These are phyloP conservation scores for Symbiotaphrina buchneri DNA, from an alignment of 495 filamentous ascomycete species.

Conservation along the genomic window DNA sequence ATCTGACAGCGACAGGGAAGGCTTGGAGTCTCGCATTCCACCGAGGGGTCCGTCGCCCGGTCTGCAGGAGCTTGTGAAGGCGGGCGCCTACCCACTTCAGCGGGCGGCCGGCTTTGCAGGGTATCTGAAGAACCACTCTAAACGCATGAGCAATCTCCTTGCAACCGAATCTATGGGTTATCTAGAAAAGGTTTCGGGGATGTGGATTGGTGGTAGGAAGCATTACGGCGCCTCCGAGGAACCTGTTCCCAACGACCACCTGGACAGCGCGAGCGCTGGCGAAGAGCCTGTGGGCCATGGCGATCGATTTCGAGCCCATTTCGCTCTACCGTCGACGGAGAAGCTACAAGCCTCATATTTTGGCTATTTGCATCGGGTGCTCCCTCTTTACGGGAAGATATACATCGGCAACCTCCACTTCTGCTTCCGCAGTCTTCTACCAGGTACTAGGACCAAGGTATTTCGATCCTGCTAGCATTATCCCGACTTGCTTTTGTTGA, in stretches of 20 bases:
- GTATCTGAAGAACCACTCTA: slow-evolving; percentile 53
- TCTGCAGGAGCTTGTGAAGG: slow-evolving; percentile 48
- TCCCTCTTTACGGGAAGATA: slow-evolving; percentile 91
- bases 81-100: slow-evolving; percentile 63
- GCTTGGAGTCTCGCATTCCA: neutral
- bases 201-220: slow-evolving; percentile 81
- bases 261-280: slow-evolving; percentile 17
- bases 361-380: slow-evolving; percentile 63
- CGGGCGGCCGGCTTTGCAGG: slow-evolving; percentile 68
- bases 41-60: slow-evolving; percentile 22
- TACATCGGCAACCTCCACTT: slow-evolving; percentile 82
- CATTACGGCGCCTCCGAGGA: slow-evolving; percentile 68
- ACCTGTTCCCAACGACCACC: slow-evolving; percentile 31
- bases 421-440: slow-evolving; percentile 82
- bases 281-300: slow-evolving; percentile 36
- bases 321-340: slow-evolving; percentile 66
- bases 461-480: neutral
- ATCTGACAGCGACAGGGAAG: neutral
- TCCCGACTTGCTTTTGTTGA: slow-evolving; percentile 1
- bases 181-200: slow-evolving; percentile 88
- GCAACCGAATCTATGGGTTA: slow-evolving; percentile 95
- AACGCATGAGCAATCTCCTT: slow-evolving; percentile 64
- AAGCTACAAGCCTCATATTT: slow-evolving; percentile 82
- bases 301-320: slow-evolving; percentile 71
- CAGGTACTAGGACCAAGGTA: slow-evolving; percentile 70